Conservation (phyloP, 2,329 filamentous ascomycete genomes). For the Penicillium thymicola region DNA sequence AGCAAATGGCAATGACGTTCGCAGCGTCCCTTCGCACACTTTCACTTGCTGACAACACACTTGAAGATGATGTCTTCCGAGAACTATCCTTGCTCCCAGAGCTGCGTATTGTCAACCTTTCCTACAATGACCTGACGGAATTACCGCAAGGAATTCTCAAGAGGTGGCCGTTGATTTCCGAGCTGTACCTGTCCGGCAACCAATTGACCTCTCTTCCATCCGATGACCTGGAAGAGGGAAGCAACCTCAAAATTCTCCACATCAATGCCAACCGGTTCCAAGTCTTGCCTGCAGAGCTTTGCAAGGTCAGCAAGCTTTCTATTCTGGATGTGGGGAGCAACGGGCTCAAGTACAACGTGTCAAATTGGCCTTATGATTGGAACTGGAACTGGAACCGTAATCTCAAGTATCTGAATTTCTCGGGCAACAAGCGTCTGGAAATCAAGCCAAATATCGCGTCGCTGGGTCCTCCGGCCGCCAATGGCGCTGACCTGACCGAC, state of each 20-base stretch:
- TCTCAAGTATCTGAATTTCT: conserved; percentile 90
- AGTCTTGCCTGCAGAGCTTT: conserved; percentile 90
- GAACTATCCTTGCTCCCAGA: conserved; percentile 80
- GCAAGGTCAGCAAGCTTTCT: conserved; percentile 85
- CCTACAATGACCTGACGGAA: conserved; percentile 91
- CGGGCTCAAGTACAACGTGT: conserved; percentile 94
- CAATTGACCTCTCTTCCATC: conserved; percentile 86
- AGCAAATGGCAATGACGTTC: conserved; percentile 79
- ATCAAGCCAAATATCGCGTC: conserved; percentile 68
- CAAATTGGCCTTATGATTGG: conserved; percentile 99
- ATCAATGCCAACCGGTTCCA: conserved; percentile 99
- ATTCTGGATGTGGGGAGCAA: conserved; percentile 96
- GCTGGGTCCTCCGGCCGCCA: conserved; percentile 45
- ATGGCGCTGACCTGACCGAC: conserved; percentile 76
- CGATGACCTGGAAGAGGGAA: conserved; percentile 89
- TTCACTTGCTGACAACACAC: conserved; percentile 86
- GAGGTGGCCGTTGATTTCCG: conserved; percentile 83
- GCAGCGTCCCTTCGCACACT: conserved; percentile 78
- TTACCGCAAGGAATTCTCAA: conserved; percentile 85
- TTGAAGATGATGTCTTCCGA: conserved; percentile 94
- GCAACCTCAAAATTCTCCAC: conserved; percentile 81
- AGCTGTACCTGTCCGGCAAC: conserved; percentile 93
- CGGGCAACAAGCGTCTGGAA: conserved; percentile 92
- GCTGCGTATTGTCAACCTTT: conserved; percentile 83
- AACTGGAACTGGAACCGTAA: conserved; percentile 99